Evolutionary conservation across 148 eudicot species (phyloP), one percentile per base, ranked within the genome.

Genomic region (Rhododendron vialii): DNA sequence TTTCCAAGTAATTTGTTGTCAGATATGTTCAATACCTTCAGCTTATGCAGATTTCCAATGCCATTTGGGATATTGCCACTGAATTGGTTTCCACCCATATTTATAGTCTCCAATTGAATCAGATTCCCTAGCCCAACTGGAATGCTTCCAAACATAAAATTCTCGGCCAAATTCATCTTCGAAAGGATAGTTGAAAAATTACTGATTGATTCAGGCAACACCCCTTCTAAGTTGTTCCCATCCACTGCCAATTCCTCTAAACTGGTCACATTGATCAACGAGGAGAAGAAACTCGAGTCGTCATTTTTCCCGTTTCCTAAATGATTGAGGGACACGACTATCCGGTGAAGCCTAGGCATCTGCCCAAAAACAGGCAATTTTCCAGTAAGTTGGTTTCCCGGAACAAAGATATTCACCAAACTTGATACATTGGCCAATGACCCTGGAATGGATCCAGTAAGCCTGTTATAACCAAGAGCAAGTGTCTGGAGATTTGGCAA

Each of bases 261-360:
- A 13, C 5, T 71, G 82, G 86, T 88, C 45, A 84, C 85, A 76
- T 91, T 89, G 77, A 81, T 81, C 30, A 89, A 80, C 12, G 90
- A 86, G 28, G 85, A 80, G 51, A 91, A 24, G 30, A 89, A 88
- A 24, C 69, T 26, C 55, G 85, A 57, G 82, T 88, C 92, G n/a
- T 51, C 67, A 22, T 63, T 43, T 86, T 41, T 80, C 35, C 79
- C 85, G 10, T 30, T 50, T 59, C 92, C 90, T 0, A 91, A 88
- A 18, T 45, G 14, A 83, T 83, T 83, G 76, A 5, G 9, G 50
- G 22, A 33, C 22, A 83, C 2, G 7, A 13, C n/a, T 41, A 83
- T 7, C 26, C 17, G 3, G 36, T 65, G 76, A 63, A 83, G 38
- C 15, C 30, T 65, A 12, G 74, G 85, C 50, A 83, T 47, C 38